Evolutionary conservation across 2,329 filamentous ascomycete genomes (phyloP), one percentile per base, ranked within the genome.

Genomic region (Alternaria arborescens): DNA sequence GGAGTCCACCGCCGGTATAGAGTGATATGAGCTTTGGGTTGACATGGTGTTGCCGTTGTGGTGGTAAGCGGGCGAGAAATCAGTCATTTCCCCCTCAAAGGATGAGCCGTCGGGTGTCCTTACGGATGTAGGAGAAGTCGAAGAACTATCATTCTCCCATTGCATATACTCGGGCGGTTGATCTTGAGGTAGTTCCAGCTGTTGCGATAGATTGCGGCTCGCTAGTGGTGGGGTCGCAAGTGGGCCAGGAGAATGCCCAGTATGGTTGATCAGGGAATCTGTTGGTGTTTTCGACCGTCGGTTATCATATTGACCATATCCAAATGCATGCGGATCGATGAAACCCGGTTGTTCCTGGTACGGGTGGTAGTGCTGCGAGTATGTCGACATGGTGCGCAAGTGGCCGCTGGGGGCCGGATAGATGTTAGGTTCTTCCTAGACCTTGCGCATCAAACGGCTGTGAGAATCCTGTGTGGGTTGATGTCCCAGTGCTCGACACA

Each of bases 101-200:
- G 64, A 64, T 14, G 76, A 72, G 61, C 69, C 66, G 46, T 78
- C 74, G 3, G 76, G 75, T 8, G 76, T 78, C 61, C 61, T 72
- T 20, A 76, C 71, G 60, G 75, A 77, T 12, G 71, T 77, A 8
- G 75, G 75, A 41, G 76, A 78, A 50, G 72, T 68, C n/a, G 76
- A 78, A 8, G 67, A 61, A 52, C 74, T 77, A 51, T 64, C 70
- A 68, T 75, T 69, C 55, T 76, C 72, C 66, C 68, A 77, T 52
- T 69, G 55, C 64, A 75, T 71, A 44, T 72, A 68, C 36, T 77
- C 75, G 20, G 71, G 72, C 16, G 56, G 43, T 16, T 75, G 70
- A n/a, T 74, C 71, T n/a, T 65, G 69, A 18, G 61, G 55, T 12
- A 65, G 65, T 30, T 73, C 69, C 53, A 73, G 73, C 26, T 67